phyloP scores from a whole-genome alignment of 306 rosid genomes.

The Prunus armeniaca region DNA sequence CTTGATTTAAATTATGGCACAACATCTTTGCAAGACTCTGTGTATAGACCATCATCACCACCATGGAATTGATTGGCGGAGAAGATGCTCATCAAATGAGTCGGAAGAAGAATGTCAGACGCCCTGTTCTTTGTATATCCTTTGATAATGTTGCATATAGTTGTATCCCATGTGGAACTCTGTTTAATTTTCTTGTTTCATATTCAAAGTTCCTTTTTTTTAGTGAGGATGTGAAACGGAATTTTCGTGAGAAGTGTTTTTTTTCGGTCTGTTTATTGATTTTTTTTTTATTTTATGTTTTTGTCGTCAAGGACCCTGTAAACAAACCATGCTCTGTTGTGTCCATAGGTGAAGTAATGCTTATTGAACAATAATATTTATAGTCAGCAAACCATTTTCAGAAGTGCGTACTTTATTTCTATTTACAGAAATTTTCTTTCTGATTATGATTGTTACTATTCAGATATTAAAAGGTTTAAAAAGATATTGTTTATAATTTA shows the following conservation, averaged over 20 bases:
- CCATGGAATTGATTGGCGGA: conserved; percentile 69
- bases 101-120: conserved; percentile 39
- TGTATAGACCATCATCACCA: conserved; percentile 78
- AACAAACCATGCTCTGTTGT: background rate
- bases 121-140: conserved; percentile 54
- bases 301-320: background rate
- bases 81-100: conserved; percentile 33
- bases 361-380: conserved; percentile 13
- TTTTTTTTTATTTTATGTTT: background rate
- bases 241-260: conserved; percentile 29
- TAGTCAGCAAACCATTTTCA: background rate
- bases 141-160: conserved; percentile 50
- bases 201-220: conserved; percentile 15
- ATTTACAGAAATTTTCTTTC: too few species aligned
- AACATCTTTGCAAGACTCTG: conserved; percentile 64
- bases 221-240: conserved; percentile 46
- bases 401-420: background rate
- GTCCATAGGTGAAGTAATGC: conserved; percentile 7
- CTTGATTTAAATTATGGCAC: conserved; percentile 90
- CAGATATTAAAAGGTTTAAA: too few species aligned
- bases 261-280: background rate
- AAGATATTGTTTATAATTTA: too few species aligned
- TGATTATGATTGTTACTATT: too few species aligned
- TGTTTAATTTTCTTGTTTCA: conserved; percentile 31
- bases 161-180: conserved; percentile 33